Evolutionary conservation across 257 asterid genomes (phyloP).

Genomic region (Fraxinus anomala): DNA sequence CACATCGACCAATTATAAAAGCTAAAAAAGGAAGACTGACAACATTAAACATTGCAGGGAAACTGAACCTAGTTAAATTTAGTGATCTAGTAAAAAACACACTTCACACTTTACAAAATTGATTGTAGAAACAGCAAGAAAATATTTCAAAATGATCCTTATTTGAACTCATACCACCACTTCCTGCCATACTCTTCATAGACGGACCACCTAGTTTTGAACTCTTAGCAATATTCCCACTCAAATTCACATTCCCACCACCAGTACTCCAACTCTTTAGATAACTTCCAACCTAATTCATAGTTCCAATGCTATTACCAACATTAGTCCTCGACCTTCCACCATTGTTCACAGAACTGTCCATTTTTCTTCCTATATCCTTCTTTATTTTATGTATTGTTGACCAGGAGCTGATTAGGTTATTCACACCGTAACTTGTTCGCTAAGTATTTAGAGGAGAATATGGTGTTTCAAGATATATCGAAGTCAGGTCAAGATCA

Average conservation of each 20-base stretch:
- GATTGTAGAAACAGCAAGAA: background rate
- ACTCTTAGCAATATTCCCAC: conserved; percentile 41
- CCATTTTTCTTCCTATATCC: no score
- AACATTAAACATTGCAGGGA: background rate
- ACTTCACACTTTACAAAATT: background rate
- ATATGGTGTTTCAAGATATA: no score
- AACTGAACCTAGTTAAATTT: no score
- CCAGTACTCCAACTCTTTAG: conserved; percentile 30
- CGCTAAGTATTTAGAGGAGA: no score
- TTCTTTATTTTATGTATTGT: no score
- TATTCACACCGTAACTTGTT: no score
- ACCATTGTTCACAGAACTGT: conserved; percentile 35
- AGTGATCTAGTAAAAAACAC: background rate
- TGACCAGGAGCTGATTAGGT: no score
- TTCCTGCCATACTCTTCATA: conserved; percentile 57
- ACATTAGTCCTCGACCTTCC: conserved; percentile 46
- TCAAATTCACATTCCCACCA: conserved; percentile 44
- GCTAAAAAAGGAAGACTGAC: background rate
- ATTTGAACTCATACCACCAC: conserved; percentile 48
- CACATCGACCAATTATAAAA: background rate
- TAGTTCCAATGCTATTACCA: conserved; percentile 42
- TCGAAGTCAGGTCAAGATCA: no score
- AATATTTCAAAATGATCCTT: conserved; percentile 77
- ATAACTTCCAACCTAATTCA: conserved; percentile 33
- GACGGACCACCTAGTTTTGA: conserved; percentile 57